Percentiles rank a stretch among this genome's conserved stretches.
Evolutionary conservation across 306 rosid genomes (phyloP).

Genomic region (Astragalus membranaceus): DNA sequence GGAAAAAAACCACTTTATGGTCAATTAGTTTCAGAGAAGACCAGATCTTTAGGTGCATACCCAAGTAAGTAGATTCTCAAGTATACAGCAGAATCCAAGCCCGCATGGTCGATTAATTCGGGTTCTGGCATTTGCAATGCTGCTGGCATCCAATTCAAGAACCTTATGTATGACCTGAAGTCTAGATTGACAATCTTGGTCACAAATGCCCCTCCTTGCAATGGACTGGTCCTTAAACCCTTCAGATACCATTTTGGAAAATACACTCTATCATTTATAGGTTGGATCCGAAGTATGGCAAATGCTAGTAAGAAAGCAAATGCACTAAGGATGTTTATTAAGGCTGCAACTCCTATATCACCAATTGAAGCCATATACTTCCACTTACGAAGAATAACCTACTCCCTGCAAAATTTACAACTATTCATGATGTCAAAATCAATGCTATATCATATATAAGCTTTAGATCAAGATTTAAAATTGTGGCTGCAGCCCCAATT

Average conservation of each 20-base stretch:
- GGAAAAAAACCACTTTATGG: neutral
- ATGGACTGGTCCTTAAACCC: slow-evolving; percentile 79
- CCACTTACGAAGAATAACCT: neutral
- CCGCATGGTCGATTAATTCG: slow-evolving; percentile 85
- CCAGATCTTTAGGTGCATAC: slow-evolving; percentile 30
- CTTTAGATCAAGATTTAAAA: neutral
- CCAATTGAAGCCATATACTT: slow-evolving; percentile 62
- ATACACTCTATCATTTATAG: slow-evolving; percentile 90
- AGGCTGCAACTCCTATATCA: slow-evolving; percentile 87
- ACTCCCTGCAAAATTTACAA: slow-evolving; percentile 29
- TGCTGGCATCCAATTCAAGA: slow-evolving; percentile 92
- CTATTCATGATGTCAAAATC: neutral
- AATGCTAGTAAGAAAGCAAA: slow-evolving; percentile 67
- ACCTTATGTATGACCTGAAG: slow-evolving; percentile 61
- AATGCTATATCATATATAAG: neutral
- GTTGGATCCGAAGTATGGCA: slow-evolving; percentile 85
- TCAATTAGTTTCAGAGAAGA: neutral
- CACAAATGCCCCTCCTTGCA: slow-evolving; percentile 57
- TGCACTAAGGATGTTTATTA: slow-evolving; percentile 79
- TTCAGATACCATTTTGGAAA: slow-evolving; percentile 97
- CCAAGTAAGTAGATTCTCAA: slow-evolving; percentile 89
- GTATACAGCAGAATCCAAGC: slow-evolving; percentile 88
- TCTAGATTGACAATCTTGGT: slow-evolving; percentile 85
- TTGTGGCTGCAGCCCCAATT: neutral
- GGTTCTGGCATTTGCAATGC: slow-evolving; percentile 97